Conservation (phyloP, 164 flowering plant genomes). For the Aristolochia contorta region DNA sequence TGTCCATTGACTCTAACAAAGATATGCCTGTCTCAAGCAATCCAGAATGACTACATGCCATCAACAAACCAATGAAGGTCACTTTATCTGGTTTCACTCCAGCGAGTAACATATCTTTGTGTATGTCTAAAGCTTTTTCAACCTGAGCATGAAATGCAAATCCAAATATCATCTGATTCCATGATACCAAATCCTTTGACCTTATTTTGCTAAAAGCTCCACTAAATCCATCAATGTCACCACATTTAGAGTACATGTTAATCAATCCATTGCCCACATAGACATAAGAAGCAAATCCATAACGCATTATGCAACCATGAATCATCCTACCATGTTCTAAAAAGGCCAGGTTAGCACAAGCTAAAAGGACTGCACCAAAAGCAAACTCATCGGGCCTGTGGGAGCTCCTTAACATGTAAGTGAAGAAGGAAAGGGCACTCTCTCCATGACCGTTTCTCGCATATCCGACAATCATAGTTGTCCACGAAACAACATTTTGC, state of each 20-base stretch:
- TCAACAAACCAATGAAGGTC: constrained; percentile 48
- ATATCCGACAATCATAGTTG: constrained; percentile 62
- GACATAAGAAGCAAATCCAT: constrained; percentile 34
- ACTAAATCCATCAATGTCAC: constrained; percentile 37
- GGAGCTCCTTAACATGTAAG: constrained; percentile 28
- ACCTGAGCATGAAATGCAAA: constrained; percentile 24
- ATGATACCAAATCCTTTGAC: constrained; percentile 34
- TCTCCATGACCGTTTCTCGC: constrained; percentile 45
- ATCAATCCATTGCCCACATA: constrained; percentile 62
- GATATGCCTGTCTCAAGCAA: constrained; percentile 26
- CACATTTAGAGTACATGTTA: constrained; percentile 71
- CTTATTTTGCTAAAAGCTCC: constrained; percentile 32
- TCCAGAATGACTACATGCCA: constrained; percentile 57
- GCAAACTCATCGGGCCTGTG: constrained; percentile 47
- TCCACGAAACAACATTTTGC: constrained; percentile 57
- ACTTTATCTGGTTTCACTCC: constrained; percentile 38
- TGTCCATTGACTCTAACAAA: constrained; percentile 31
- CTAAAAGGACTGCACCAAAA: constrained; percentile 56
- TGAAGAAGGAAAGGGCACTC: constrained; percentile 35
- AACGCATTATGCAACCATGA: constrained; percentile 32
- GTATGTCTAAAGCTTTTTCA: constrained; percentile 27
- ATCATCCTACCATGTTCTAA: constrained; percentile 45
- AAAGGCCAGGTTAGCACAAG: constrained; percentile 52
- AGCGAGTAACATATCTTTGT: constrained; percentile 29
- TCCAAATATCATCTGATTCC: constrained; percentile 64